phyloP scores from a whole-genome alignment of 306 rosid species.

The Hippophae tibetana region DNA sequence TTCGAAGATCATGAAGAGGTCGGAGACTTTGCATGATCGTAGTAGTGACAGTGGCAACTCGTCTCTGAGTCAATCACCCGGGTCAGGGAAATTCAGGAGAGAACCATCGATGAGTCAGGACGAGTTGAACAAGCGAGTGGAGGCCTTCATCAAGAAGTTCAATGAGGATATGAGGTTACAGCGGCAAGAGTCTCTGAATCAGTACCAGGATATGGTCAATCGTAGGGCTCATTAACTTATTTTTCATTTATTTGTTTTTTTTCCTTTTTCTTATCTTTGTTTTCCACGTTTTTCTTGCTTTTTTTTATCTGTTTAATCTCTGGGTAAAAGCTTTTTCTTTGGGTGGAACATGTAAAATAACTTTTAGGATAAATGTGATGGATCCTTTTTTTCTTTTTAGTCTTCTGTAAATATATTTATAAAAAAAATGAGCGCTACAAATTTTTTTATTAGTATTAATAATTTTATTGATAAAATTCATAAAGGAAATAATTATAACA shows the following conservation, averaged over 20 bases:
- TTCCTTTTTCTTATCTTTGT: neutral
- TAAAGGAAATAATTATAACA: too few species aligned
- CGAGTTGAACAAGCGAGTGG: constrained; percentile 87
- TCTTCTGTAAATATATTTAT: too few species aligned
- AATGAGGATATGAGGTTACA: constrained; percentile 92
- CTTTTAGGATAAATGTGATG: too few species aligned
- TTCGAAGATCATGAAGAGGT: constrained; percentile 50
- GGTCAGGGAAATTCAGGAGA: constrained; percentile 36
- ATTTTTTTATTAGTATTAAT: too few species aligned
- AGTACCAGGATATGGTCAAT: constrained; percentile 50
- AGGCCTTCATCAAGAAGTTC: constrained; percentile 84
- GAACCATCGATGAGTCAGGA: constrained; percentile 84
- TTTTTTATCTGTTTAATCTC: too few species aligned
- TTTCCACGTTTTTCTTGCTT: too few species aligned
- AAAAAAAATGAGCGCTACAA: too few species aligned
- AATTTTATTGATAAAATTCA: too few species aligned
- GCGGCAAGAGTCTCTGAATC: constrained; percentile 80
- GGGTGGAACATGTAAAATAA: too few species aligned
- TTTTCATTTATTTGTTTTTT: neutral
- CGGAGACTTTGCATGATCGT: constrained; percentile 46
- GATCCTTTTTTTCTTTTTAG: too few species aligned
- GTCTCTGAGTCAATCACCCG: constrained; percentile 24
- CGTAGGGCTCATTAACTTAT: constrained; percentile 23
- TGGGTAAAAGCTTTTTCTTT: too few species aligned
- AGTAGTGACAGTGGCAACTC: constrained; percentile 14